Conservation (phyloP, 2,329 filamentous ascomycete genomes). For the Epichloe aotearoae region DNA sequence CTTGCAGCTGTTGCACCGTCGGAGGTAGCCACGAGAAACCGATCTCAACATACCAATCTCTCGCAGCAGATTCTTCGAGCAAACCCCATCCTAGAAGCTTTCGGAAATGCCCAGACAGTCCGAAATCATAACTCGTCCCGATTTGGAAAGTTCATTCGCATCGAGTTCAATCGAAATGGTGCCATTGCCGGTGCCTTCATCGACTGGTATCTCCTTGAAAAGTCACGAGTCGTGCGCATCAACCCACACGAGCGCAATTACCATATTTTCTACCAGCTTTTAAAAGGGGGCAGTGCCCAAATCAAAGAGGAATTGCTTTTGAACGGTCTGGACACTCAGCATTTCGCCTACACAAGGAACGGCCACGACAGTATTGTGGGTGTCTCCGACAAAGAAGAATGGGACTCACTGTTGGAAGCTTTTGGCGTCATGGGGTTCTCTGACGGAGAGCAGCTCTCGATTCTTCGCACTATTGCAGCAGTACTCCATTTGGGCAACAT, state of each 20-base stretch:
- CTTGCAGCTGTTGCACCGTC: slow-evolving; percentile 84
- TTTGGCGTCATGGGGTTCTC: slow-evolving; percentile 92
- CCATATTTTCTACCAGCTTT: slow-evolving; percentile 91
- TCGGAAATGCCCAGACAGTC: slow-evolving; percentile 95
- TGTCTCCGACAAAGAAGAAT: slow-evolving; percentile 82
- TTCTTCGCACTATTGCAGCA: slow-evolving; percentile 77
- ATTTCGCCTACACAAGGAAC: slow-evolving; percentile 83
- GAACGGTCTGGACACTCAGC: slow-evolving; percentile 59
- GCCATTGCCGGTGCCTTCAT: slow-evolving; percentile 94
- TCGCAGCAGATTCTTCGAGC: slow-evolving; percentile 93
- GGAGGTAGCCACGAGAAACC: slow-evolving; percentile 53
- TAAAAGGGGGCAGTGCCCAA: slow-evolving; percentile 68
- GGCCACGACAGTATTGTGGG: slow-evolving; percentile 87
- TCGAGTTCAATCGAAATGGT: slow-evolving; percentile 79
- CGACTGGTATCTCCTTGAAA: slow-evolving; percentile 96
- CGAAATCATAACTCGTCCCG: slow-evolving; percentile 97
- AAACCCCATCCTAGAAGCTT: slow-evolving; percentile 94
- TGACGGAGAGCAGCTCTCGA: slow-evolving; percentile 67
- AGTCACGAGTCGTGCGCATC: slow-evolving; percentile 88
- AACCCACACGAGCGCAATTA: slow-evolving; percentile 88
- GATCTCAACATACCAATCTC: slow-evolving; percentile 61
- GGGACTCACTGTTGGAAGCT: slow-evolving; percentile 79
- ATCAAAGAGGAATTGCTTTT: slow-evolving; percentile 70
- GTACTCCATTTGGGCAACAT: slow-evolving; percentile 92
- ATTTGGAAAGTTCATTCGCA: slow-evolving; percentile 97